Evolutionary conservation across 225 moss, liverwort and hornwort genomes (phyloP).

Genomic region (Straminergon stramineum): DNA sequence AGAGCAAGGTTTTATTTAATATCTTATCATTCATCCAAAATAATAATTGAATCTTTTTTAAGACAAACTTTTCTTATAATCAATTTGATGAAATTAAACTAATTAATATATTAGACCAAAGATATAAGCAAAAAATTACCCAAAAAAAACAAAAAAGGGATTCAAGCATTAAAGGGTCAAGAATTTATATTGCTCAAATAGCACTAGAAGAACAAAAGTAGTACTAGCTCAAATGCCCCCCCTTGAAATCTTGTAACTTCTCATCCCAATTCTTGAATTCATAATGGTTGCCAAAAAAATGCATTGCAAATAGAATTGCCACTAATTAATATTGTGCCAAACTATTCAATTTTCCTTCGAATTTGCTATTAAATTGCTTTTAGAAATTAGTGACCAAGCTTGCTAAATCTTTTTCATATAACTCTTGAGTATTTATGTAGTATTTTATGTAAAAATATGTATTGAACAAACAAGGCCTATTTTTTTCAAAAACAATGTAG

Average conservation of each 20-base stretch:
- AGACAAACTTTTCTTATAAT: neutral
- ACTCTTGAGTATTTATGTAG: neutral
- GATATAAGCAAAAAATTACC: neutral
- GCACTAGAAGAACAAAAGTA: no score
- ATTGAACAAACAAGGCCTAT: neutral
- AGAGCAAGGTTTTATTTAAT: rapidly evolving
- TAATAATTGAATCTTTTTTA: neutral
- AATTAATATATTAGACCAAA: neutral
- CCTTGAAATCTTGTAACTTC: no score
- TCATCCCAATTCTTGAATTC: neutral
- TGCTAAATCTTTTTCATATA: neutral
- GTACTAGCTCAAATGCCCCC: no score
- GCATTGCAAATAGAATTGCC: neutral
- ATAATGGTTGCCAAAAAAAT: neutral
- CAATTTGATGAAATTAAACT: neutral
- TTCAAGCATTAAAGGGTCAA: neutral
- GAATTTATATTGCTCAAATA: neutral
- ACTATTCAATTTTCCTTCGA: no score
- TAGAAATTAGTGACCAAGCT: neutral
- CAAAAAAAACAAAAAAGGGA: neutral
- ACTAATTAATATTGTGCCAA: neutral
- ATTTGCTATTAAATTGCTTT: neutral
- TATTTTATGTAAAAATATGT: neutral
- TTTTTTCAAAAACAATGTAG: neutral
- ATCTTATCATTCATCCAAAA: neutral